phyloP scores from a whole-genome alignment of 208 protist genomes.

The Wallacemonas sp. region DNA sequence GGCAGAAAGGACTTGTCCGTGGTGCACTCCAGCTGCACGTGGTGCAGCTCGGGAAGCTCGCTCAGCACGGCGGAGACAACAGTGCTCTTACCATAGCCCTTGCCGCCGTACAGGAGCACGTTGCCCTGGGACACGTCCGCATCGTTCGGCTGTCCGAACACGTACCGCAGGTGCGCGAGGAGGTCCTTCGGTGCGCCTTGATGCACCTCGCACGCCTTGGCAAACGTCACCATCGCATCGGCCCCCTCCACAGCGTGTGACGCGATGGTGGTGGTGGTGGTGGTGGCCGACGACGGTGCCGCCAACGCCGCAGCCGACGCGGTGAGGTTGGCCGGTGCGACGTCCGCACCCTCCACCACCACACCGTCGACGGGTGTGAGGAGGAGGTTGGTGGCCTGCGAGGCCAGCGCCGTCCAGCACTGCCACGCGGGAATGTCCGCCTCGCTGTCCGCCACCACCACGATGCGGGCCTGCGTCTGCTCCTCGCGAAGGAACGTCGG shows the following conservation, averaged over 20 bases:
- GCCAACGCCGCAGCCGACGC: too few relatives aligned
- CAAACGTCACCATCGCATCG: not conserved
- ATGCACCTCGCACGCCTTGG: slow-evolving; percentile 11
- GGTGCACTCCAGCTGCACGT: slow-evolving; percentile 63
- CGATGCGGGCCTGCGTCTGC: slow-evolving; percentile 34
- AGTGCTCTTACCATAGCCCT: slow-evolving; percentile 84
- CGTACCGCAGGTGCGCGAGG: slow-evolving; percentile 25
- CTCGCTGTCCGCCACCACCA: slow-evolving; percentile 32
- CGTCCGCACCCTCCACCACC: too few relatives aligned
- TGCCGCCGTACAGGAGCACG: slow-evolving; percentile 81
- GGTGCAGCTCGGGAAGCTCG: slow-evolving; percentile 49
- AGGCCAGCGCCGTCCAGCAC: slow-evolving; percentile 21
- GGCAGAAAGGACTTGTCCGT: slow-evolving; percentile 44
- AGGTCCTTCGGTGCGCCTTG: not conserved
- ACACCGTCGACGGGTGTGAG: slow-evolving; percentile 38
- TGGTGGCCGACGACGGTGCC: too few relatives aligned
- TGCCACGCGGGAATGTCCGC: slow-evolving; percentile 5
- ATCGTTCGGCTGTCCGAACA: slow-evolving; percentile 49
- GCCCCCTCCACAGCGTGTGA: too few relatives aligned
- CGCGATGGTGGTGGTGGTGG: too few relatives aligned
- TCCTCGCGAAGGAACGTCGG: slow-evolving; percentile 71
- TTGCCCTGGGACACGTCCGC: slow-evolving; percentile 53
- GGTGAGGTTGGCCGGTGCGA: too few relatives aligned
- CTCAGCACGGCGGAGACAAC: slow-evolving; percentile 51
- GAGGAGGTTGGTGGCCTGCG: slow-evolving; percentile 67